These are phyloP conservation scores for Nakazawaea holstii DNA, from an alignment of 805 yeast genomes.

Conservation along the genomic window DNA sequence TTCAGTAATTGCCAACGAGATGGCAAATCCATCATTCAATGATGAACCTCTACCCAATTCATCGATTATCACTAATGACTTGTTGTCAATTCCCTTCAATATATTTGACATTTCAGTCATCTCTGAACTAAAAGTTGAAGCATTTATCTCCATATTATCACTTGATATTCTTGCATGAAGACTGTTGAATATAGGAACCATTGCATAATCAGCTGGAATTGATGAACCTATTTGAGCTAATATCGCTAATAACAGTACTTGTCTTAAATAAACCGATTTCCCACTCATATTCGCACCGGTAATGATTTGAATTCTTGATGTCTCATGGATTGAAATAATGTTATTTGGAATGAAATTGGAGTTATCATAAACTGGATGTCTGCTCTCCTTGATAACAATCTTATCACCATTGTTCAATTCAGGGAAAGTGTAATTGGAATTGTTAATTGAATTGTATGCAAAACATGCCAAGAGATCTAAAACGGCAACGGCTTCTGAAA, in stretches of 20 bases:
- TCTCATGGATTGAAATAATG: slow-evolving; percentile 25
- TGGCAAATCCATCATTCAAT: slow-evolving; percentile 46
- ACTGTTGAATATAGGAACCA: slow-evolving; percentile 31
- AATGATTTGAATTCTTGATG: slow-evolving; percentile 40
- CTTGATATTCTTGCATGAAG: slow-evolving; percentile 33
- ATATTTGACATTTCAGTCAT: slow-evolving; percentile 44
- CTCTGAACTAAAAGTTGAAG: slow-evolving; percentile 40
- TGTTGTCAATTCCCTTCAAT: slow-evolving; percentile 25
- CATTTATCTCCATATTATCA: slow-evolving; percentile 27
- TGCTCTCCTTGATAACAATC: slow-evolving; percentile 24
- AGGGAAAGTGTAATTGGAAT: slow-evolving; percentile 26
- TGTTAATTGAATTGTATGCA: slow-evolving; percentile 20
- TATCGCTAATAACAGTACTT: slow-evolving; percentile 40
- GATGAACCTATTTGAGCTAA: slow-evolving; percentile 57
- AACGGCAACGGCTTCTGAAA: slow-evolving; percentile 37
- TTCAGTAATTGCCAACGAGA: slow-evolving; percentile 40
- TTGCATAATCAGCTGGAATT: slow-evolving; percentile 39
- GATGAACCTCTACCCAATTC: slow-evolving; percentile 53
- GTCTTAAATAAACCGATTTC: slow-evolving; percentile 51
- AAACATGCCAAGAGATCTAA: slow-evolving; percentile 31
- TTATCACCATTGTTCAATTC: slow-evolving; percentile 26
- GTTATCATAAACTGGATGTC: slow-evolving; percentile 39
- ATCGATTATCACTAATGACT: slow-evolving; percentile 40
- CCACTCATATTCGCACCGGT: slow-evolving; percentile 66
- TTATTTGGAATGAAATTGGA: slow-evolving; percentile 32